Evolutionary conservation across 1,284 basidiomycete species (phyloP), one percentile per base, ranked within the genome.

Genomic region (Melanopsichium pennsylvanicum): DNA sequence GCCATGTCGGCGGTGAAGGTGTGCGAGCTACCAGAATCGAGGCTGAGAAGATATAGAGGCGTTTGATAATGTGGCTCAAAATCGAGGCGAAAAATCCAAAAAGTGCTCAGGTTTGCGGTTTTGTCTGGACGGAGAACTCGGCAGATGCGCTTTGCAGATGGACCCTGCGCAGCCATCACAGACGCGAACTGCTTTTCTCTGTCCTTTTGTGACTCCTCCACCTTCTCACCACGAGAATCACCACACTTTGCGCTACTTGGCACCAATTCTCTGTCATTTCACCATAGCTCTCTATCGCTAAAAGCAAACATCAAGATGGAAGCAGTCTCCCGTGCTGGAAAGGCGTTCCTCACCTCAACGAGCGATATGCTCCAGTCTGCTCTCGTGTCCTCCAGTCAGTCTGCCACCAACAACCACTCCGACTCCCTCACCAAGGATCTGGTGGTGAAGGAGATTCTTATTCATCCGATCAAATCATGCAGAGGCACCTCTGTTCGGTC

Each of bases 381-480:
- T 4, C 67, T 70, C 38, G 25, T 52, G 13, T 63, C 59, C 10
- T 62, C 55, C 48, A 50, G 35, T 37, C 31, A 41, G 3, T 44
- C 43, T 11, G 38, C 60, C 18, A 8, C 56, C 36, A 48, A 48
- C 34, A 25, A 44, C 21, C 70, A 72, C 50, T 36, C 60, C 22
- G 37, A 64, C 15, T 68, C 63, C 10, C 60, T 64, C 42, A 41
- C 54, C 42, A 72, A 72, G 22, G 56, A 64, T 19, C 52, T 70
- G 22, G 49, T 57, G 9, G 57, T 70, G 33, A 35, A 45, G 11
- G 37, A 70, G 43, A 64, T 70, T 38, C 46, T 70, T 35, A 61
- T 78, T 40, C 75, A 78, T 38, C 75, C 75, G 16, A 78, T 78
- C 69, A 78, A 78, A 34, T 72, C 70, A 12, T 78, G 75, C 55